Percentiles rank a stretch among this genome's conserved stretches.
Conservation (phyloP, 768 basidiomycete genomes). For the Leccinum broughii region DNA sequence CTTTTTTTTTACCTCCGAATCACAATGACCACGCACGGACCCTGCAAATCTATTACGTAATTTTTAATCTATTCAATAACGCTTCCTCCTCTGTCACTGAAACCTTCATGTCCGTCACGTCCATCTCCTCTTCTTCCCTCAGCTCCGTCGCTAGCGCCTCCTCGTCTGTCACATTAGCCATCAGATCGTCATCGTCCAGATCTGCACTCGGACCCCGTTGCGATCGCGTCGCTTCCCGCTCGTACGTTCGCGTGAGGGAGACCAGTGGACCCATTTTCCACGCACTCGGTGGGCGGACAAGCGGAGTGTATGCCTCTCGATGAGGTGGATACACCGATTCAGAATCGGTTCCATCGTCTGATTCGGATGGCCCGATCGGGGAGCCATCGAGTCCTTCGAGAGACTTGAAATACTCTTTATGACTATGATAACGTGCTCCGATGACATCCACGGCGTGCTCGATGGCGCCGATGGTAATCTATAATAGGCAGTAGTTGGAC, state of each 20-base stretch:
- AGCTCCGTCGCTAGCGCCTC: constrained; percentile 41
- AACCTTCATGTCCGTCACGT: constrained; percentile 35
- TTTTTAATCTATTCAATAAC: constrained; percentile 23
- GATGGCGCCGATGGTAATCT: constrained; percentile 49
- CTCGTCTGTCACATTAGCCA: constrained; percentile 39
- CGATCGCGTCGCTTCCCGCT: constrained; percentile 19
- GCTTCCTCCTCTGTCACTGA: constrained; percentile 39
- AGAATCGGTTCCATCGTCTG: not conserved
- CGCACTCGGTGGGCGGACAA: constrained; percentile 33
- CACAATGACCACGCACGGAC: constrained; percentile 34
- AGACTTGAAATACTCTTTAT: constrained; percentile 42
- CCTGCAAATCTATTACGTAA: constrained; percentile 16
- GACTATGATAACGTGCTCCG: constrained; percentile 39
- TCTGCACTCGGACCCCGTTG: constrained; percentile 23
- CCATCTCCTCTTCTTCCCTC: constrained; percentile 43
- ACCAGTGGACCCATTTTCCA: constrained; percentile 13
- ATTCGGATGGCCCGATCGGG: not conserved
- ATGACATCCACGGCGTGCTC: constrained; percentile 50
- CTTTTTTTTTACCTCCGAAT: constrained; percentile 12
- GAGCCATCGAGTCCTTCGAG: constrained; percentile 25
- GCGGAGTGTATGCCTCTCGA: constrained; percentile 38
- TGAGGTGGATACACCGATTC: constrained; percentile 17
- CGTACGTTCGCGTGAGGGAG: constrained; percentile 27
- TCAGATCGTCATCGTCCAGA: constrained; percentile 23
- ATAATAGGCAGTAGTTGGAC: constrained; percentile 6